Conservation (phyloP, 116 monocot genomes). For the Trichopus zeylanicus region DNA sequence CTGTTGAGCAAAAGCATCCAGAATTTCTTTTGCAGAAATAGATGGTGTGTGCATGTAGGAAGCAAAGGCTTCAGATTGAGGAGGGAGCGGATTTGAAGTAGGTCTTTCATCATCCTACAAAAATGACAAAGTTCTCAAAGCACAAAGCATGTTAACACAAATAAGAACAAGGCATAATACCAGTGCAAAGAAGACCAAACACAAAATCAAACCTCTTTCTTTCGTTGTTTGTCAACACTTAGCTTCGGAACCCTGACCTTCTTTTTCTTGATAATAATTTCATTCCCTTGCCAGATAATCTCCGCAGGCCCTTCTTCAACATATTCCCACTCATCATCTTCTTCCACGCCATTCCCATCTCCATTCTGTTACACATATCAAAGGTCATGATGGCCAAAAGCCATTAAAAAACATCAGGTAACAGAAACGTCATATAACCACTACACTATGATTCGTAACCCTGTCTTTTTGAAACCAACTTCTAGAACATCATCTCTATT, state of each 20-base stretch:
- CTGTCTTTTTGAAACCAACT: background rate
- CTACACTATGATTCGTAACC: too few species aligned
- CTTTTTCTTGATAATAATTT: slow-evolving; percentile 95
- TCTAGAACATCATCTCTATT: too few species aligned
- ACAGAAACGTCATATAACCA: background rate
- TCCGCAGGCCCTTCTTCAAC: slow-evolving; percentile 87
- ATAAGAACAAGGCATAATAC: background rate
- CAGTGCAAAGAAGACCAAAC: too few species aligned
- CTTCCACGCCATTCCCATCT: slow-evolving; percentile 20
- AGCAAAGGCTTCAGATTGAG: slow-evolving; percentile 63
- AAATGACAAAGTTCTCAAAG: background rate
- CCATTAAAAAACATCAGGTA: background rate
- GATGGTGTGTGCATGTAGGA: slow-evolving; percentile 22
- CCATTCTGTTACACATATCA: slow-evolving; percentile 13
- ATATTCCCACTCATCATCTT: slow-evolving; percentile 63
- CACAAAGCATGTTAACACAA: background rate
- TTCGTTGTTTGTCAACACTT: slow-evolving; percentile 16
- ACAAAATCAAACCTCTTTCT: slow-evolving; percentile 36
- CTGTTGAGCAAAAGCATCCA: slow-evolving; percentile 74
- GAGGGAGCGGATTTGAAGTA: slow-evolving; percentile 93
- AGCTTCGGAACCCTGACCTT: slow-evolving; percentile 50
- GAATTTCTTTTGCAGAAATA: slow-evolving; percentile 48
- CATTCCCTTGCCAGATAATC: slow-evolving; percentile 94
- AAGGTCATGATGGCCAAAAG: background rate
- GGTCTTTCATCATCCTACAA: slow-evolving; percentile 84